Evolutionary conservation across 805 yeast genomes (phyloP).

Genomic region (Saccharomycopsis amapae): DNA sequence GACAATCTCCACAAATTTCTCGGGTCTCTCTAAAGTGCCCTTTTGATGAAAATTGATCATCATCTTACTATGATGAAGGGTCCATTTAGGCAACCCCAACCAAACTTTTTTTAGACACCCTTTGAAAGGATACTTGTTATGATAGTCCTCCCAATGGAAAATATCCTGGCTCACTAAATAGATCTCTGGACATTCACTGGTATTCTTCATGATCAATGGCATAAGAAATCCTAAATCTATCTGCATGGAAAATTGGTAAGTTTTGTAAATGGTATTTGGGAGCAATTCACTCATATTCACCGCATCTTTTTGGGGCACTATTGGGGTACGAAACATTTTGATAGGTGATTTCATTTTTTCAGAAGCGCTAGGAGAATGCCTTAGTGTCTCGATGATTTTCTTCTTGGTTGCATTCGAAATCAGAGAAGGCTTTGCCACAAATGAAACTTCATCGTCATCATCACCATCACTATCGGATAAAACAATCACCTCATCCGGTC

Average conservation of each 20-base stretch:
- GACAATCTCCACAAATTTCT: constrained; percentile 29
- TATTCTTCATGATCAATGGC: constrained; percentile 24
- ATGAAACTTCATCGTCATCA: neutral
- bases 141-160: constrained; percentile 9
- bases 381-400: too few species aligned
- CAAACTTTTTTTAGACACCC: constrained; percentile 20
- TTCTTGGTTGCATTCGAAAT: too few species aligned
- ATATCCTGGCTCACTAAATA: constrained; percentile 22
- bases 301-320: constrained; percentile 9
- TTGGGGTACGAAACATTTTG: constrained; percentile 8
- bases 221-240: constrained; percentile 33
- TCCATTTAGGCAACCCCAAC: constrained; percentile 31
- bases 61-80: constrained; percentile 41
- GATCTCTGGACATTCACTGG: constrained; percentile 25
- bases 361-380: too few species aligned
- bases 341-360: constrained; percentile 12
- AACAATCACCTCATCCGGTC: neutral
- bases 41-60: constrained; percentile 33
- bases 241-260: constrained; percentile 37
- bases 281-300: constrained; percentile 4
- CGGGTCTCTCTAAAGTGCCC: constrained; percentile 14
- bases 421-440: too few species aligned
- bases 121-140: neutral
- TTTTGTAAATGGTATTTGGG: constrained; percentile 23
- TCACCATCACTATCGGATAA: neutral